phyloP scores from a whole-genome alignment of 2,329 filamentous ascomycete genomes.

The Balansia obtecta region DNA sequence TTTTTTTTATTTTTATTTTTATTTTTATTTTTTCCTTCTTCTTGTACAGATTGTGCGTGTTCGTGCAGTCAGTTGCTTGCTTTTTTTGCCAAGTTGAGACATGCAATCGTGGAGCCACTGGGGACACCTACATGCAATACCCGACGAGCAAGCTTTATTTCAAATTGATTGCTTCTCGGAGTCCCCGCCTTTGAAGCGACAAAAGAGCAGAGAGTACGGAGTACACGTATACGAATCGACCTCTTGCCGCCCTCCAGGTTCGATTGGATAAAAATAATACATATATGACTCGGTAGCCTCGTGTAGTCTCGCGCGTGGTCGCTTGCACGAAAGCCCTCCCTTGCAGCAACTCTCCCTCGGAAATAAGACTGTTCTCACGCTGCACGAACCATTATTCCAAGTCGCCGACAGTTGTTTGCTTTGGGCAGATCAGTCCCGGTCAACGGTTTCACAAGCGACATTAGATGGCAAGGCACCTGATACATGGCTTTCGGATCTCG shows the following conservation, averaged over 20 bases:
- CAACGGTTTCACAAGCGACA: constrained; percentile 6
- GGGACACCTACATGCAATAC: too few relatives aligned
- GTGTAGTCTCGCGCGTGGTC: too few relatives aligned
- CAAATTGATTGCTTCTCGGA: too few relatives aligned
- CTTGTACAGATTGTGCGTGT: too few relatives aligned
- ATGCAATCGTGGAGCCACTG: too few relatives aligned
- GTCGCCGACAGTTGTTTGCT: neutral
- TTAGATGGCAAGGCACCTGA: constrained; percentile 10
- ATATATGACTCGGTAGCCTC: neutral
- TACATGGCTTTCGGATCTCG: constrained; percentile 8
- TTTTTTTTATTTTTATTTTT: neutral
- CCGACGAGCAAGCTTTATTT: too few relatives aligned
- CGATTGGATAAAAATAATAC: neutral
- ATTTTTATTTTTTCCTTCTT: neutral
- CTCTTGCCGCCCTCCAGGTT: neutral
- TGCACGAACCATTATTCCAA: neutral
- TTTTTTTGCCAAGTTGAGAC: too few relatives aligned
- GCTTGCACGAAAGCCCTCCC: neutral
- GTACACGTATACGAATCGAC: neutral
- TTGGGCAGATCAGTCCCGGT: neutral
- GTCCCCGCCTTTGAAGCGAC: neutral
- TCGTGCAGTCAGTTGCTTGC: neutral
- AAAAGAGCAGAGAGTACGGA: neutral
- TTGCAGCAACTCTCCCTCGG: neutral
- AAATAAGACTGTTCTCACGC: neutral